Conservation (phyloP, 2,329 filamentous ascomycete species). For the Simplicillium aogashimaense region DNA sequence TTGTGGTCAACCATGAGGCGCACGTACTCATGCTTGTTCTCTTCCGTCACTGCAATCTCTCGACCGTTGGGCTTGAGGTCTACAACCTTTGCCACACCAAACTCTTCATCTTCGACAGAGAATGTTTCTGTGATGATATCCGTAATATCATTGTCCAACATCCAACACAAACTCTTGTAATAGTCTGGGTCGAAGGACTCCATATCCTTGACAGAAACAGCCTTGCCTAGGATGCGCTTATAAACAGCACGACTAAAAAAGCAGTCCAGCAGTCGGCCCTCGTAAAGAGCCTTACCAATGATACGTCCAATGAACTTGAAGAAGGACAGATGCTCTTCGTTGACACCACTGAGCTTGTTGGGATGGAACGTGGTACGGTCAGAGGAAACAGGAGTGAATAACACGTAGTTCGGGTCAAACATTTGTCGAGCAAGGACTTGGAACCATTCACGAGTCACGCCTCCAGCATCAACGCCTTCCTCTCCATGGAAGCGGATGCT, state of each 20-base stretch:
- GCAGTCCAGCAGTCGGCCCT: constrained; percentile 90
- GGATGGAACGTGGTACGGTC: constrained; percentile 98
- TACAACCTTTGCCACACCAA: constrained; percentile 78
- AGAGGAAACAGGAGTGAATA: constrained; percentile 93
- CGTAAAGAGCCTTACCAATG: constrained; percentile 96
- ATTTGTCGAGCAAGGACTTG: constrained; percentile 94
- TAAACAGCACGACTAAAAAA: constrained; percentile 99
- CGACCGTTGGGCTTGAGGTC: constrained; percentile 82
- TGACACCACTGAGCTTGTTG: constrained; percentile 87
- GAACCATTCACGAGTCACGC: constrained; percentile 98
- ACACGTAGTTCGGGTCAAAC: constrained; percentile 96
- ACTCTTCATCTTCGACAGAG: constrained; percentile 86
- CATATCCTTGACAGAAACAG: constrained; percentile 98
- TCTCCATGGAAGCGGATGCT: constrained; percentile 96
- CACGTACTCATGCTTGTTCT: constrained; percentile 98
- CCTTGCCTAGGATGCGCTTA: constrained; percentile 90
- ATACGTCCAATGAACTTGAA: constrained; percentile 99
- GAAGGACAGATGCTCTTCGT: constrained; percentile 91
- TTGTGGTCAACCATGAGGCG: constrained; percentile 90
- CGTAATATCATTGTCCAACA: constrained; percentile 96
- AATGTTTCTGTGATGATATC: constrained; percentile 97
- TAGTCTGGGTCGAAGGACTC: constrained; percentile 97
- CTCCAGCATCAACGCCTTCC: constrained; percentile 94
- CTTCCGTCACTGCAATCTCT: constrained; percentile 88
- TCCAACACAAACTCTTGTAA: constrained; percentile 98